Base-by-base conservation (phyloP, 495 filamentous ascomycete genomes). In the Pseudevernia furfuracea region DNA sequence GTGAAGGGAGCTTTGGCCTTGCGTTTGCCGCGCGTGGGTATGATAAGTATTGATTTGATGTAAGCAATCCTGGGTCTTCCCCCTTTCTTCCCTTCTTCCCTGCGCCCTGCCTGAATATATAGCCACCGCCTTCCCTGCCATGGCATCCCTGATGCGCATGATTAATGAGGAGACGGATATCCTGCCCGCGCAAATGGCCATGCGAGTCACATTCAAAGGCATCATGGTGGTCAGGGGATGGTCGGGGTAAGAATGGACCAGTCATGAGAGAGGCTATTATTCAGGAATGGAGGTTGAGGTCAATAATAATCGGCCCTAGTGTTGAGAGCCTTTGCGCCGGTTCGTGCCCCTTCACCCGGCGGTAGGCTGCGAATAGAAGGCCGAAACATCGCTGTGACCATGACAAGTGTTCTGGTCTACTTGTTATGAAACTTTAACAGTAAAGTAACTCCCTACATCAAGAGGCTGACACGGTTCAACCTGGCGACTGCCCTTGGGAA, bases 171-270 rank as follows among this genome's bases (percentile, higher is more conserved):
- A 28, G 38, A 55, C 59, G 53, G 48, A 11, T 48, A 61, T 60
- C 4, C 11, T 58, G 32, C 19, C 43, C 62, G 15, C 41, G 44
- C 62, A 59, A 53, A 60, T 59, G 57, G 21, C 30, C 55, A 39
- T 52, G n/a, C 11, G 25, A 30, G 57, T 64, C 64, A 66, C 58
- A 61, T 66, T 66, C 36, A 39, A 56, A 61, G 9, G 41, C 10
- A 41, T 61, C 41, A 25, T 62, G 30, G 41, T n/a, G n/a, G 53
- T 59, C 58, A 64, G 66, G 55, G 28, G 61, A 48, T 64, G 61
- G 55, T 59, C 39, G 65, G 55, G 60, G 43, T 28, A 59, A 48
- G 66, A 68, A 68, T 68, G 67, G 7, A 66, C 30, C 44, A 56
- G 59, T 66, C 67, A 65, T 68, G 39, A 7, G 56, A 41, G 25